A percentile compares a stretch with the other conserved stretches of the same genome.
Evolutionary conservation across 208 protist genomes (phyloP).

Genomic region (Leishmania major): DNA sequence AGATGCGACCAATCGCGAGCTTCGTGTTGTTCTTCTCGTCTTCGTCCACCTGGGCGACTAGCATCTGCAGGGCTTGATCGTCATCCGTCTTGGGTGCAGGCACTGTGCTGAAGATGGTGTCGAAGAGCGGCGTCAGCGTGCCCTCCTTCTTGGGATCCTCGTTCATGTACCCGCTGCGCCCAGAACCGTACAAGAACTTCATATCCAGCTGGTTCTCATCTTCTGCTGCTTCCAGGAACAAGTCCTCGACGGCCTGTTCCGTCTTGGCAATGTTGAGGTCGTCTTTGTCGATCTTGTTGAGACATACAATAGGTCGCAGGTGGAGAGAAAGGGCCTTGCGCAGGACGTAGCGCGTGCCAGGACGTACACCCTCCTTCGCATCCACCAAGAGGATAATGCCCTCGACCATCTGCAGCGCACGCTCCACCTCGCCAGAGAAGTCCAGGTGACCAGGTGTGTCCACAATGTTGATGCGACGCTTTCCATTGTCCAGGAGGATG

Average conservation of each 20-base stretch:
- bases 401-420: conserved; percentile 97
- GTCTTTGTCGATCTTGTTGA: conserved; percentile 98
- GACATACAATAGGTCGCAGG: conserved; percentile 96
- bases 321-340: conserved; percentile 95
- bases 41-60: conserved; percentile 94
- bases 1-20: conserved; percentile 94
- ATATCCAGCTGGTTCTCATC: conserved; percentile 96
- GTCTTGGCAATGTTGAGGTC: conserved; percentile 90
- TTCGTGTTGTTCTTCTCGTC: conserved; percentile 82
- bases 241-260: conserved; percentile 95
- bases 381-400: conserved; percentile 96
- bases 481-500: conserved; percentile 72
- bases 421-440: conserved; percentile 98
- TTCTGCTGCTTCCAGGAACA: conserved; percentile 95
- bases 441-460: conserved; percentile 98
- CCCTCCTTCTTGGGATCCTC: conserved; percentile 66
- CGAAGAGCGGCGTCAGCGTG: conserved; percentile 92
- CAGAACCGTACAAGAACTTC: conserved; percentile 95
- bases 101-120: conserved; percentile 93
- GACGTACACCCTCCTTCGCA: conserved; percentile 96
- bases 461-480: conserved; percentile 96
- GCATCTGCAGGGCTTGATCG: conserved; percentile 89
- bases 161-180: conserved; percentile 93
- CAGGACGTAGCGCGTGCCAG: conserved; percentile 98
- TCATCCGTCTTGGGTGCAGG: conserved; percentile 64